Base-by-base conservation (phyloP, 305 asterid species). In the Ruellia speciosa region DNA sequence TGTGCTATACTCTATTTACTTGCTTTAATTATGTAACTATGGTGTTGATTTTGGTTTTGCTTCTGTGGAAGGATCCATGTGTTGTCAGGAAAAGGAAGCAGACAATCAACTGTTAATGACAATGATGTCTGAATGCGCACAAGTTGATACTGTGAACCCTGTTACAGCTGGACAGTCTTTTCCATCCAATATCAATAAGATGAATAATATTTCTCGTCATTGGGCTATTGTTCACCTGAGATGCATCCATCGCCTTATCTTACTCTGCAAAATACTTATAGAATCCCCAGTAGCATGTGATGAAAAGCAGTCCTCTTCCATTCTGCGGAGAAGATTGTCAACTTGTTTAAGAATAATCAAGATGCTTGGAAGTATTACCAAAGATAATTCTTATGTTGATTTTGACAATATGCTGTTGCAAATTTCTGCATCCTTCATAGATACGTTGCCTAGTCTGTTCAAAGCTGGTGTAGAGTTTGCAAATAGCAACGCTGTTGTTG, bases 211-310 rank as follows among this genome's bases (percentile, higher is more conserved):
- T 64, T 77, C 84, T 56, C 81, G 80, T 76, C 97, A 93, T 67
- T 88, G 87, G 89, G 94, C 95, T 64, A 64, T 77, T 69, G 81
- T 85, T 72, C 99, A 93, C 77, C 68, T 83, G 79, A 77, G 81
- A 68, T 86, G 94, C 79, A 65, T 74, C 55, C 84, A 69, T 39
- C 94, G 88, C 14, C 94, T 89, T 58, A 66, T 85, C 53, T 60
- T 68, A 57, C 66, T 82, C 57, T 81, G 95, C 80, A 79, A 71
- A 70, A 80, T 72, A 43, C 75, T 83, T 68, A 33, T 83, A 60
- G 84, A 79, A 64, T 67, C 77, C 53, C 83, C 78, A 0, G 68
- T 60, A 59, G 60, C 78, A 50, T 62, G 64, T 39, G 94, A 88
- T 68, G 97, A 92, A 70, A 84, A 83, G 60, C 75, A 66, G 45